These are phyloP conservation scores for Cercospora sp. DNA, from an alignment of 2,329 filamentous ascomycete genomes.

Conservation along the genomic window DNA sequence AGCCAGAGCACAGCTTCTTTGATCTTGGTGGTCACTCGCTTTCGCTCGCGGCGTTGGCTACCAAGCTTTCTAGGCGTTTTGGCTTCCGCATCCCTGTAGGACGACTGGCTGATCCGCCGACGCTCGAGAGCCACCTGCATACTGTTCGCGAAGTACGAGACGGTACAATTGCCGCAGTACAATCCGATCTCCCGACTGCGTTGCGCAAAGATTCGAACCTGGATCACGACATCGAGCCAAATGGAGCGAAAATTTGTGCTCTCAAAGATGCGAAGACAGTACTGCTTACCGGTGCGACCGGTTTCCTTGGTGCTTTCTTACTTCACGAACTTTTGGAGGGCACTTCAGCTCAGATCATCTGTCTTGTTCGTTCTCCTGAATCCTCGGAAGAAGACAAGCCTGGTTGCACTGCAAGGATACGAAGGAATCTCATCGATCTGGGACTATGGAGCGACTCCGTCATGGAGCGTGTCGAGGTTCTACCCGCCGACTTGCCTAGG, in stretches of 20 bases:
- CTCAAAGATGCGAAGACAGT: conserved; percentile 68
- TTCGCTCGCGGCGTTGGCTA: conserved; percentile 74
- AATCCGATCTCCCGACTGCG: conserved; percentile 71
- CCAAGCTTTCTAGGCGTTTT: conserved; percentile 66
- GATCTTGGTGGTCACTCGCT: conserved; percentile 78
- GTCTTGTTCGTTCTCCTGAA: conserved; percentile 71
- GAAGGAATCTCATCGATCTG: conserved; percentile 74
- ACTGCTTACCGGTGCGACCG: conserved; percentile 72
- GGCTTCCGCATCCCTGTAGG: conserved; percentile 72
- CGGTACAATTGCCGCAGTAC: conserved; percentile 71
- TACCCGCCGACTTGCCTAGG: conserved; percentile 71
- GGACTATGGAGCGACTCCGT: conserved; percentile 76
- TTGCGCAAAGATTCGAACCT: conserved; percentile 66
- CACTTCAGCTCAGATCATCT: conserved; percentile 69
- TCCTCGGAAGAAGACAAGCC: conserved; percentile 64
- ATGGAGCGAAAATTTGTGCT: conserved; percentile 54
- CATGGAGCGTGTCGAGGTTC: conserved; percentile 73
- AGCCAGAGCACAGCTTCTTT: conserved; percentile 73
- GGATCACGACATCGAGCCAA: conserved; percentile 66
- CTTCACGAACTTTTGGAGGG: conserved; percentile 67
- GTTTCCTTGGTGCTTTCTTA: conserved; percentile 74
- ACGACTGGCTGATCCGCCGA: conserved; percentile 69
- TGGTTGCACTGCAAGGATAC: conserved; percentile 69
- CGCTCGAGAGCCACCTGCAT: conserved; percentile 69
- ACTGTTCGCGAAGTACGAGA: conserved; percentile 70